Evolutionary conservation across 352 stramenopile genomes (phyloP), one percentile per base, ranked within the genome.

Genomic region (Phytophthora fragariaefolia): DNA sequence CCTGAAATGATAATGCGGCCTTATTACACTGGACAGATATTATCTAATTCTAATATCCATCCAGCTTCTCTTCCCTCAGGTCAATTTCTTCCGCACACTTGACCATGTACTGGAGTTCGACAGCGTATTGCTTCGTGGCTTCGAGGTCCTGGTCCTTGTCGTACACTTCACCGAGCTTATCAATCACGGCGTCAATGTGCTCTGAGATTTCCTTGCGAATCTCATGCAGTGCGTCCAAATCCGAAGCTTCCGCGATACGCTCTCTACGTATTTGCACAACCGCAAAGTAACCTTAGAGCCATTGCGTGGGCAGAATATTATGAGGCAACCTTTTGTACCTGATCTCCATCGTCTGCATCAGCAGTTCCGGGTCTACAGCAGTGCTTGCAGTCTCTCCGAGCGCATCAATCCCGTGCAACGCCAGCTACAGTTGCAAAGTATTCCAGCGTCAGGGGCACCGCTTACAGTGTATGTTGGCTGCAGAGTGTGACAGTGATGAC

Each of bases 301-400:
- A n/a, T 42, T 9, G 34, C 34, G 10, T 42, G 18, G 18, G 18
- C 32, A 42, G 13, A 42, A 38, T 8, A 42, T 2, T 6, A 42
- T 18, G n/a, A 0, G 10, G 5, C 10, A 63, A 17, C 7, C 32
- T 47, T 8, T 1, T 36, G 48, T 67, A 93, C 87, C 87, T 79
- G 48, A 92, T 87, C 71, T 94, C 87, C 87, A 96, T 96, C 23
- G 86, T 96, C 46, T 91, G 74, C 84, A 94, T 93, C 20, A 96
- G 61, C 6, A 94, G 63, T 40, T 87, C 66, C 22, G 85, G 82
- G 52, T 96, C 87, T 47, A 96, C 83, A 2, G 73, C 74, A 3
- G 87, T 94, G 53, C 81, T 93, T 12, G 85, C 76, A n/a, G 53
- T 87, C 69, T 96, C 87, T 10, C 81, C 75, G 10, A 96, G 67